Conservation (phyloP, 2,329 filamentous ascomycete species). For the Stagonosporopsis cucurbitacearum region DNA sequence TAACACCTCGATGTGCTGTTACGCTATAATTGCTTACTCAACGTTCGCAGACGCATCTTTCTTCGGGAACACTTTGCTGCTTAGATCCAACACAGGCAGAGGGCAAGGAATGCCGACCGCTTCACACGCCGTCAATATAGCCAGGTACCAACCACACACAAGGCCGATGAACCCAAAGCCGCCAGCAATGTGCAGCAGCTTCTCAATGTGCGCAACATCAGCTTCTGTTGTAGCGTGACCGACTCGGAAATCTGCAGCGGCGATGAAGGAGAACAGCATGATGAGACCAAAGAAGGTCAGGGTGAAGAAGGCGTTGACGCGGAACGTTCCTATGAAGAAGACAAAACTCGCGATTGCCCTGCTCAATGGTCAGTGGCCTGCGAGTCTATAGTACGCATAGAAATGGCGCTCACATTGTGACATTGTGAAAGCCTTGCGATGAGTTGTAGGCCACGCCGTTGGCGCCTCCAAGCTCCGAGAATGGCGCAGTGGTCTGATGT, state of each 20-base stretch:
- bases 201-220: conserved; percentile 23
- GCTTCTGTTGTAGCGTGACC: conserved; percentile 19
- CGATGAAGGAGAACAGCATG: conserved; percentile 29
- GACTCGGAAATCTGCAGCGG: conserved; percentile 25
- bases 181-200: conserved; percentile 22
- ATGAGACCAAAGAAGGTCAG: conserved; percentile 27
- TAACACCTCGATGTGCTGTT: too few species aligned
- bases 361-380: neutral
- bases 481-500: conserved; percentile 23
- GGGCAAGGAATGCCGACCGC: conserved; percentile 30
- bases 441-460: conserved; percentile 29
- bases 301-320: conserved; percentile 29
- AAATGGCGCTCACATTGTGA: conserved; percentile 21
- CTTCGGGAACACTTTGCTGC: conserved; percentile 26
- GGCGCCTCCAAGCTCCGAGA: conserved; percentile 23
- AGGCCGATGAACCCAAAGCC: conserved; percentile 27
- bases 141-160: conserved; percentile 28
- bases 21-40: too few species aligned
- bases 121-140: conserved; percentile 26
- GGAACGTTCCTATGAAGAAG: conserved; percentile 28
- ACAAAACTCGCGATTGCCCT: conserved; percentile 28
- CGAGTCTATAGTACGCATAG: neutral
- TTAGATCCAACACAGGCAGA: conserved; percentile 27
- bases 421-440: conserved; percentile 32
- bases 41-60: conserved; percentile 3